Evolutionary conservation across 2,329 filamentous ascomycete genomes (phyloP).

Genomic region (Xylaria multiplex): DNA sequence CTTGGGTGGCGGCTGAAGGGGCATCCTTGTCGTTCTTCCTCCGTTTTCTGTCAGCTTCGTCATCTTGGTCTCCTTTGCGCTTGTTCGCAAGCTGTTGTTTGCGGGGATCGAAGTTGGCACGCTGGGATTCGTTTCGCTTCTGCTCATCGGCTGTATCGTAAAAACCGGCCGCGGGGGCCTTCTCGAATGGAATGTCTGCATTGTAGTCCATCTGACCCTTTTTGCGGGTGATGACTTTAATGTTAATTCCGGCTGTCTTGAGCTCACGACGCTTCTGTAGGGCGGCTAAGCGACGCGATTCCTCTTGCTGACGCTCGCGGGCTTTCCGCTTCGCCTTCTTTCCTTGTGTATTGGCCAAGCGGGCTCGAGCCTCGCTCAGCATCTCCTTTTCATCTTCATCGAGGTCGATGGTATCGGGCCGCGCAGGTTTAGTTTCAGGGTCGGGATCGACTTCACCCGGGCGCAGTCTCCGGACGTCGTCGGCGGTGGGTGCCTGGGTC

Average conservation of each 20-base stretch:
- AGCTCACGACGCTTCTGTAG: constrained; percentile 95
- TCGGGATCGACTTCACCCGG: constrained; percentile 98
- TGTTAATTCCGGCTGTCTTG: constrained; percentile 97
- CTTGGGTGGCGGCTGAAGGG: constrained; percentile 81
- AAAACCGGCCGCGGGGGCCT: constrained; percentile 86
- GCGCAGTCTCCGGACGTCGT: constrained; percentile 87
- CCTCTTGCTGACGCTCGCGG: constrained; percentile 92
- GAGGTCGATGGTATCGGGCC: constrained; percentile 96
- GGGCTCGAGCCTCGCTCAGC: constrained; percentile 95
- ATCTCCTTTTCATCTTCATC: constrained; percentile 99
- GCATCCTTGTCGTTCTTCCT: constrained; percentile 88
- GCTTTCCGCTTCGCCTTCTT: constrained; percentile 99
- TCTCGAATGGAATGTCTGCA: constrained; percentile 97
- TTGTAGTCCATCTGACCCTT: constrained; percentile 99
- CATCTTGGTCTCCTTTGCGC: constrained; percentile 90
- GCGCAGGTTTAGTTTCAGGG: constrained; percentile 92
- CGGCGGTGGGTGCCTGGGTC: constrained; percentile 85
- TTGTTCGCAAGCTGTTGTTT: constrained; percentile 93
- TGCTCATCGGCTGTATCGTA: constrained; percentile 92
- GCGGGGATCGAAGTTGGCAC: constrained; percentile 87
- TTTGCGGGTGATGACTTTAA: constrained; percentile 92
- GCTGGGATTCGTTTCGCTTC: constrained; percentile 81
- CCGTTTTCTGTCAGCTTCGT: constrained; percentile 82
- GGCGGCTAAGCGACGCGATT: constrained; percentile 87
- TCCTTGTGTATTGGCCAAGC: constrained; percentile 96